Base-by-base conservation (phyloP, 2,329 filamentous ascomycete genomes). In the Tolypocladium tundrense region DNA sequence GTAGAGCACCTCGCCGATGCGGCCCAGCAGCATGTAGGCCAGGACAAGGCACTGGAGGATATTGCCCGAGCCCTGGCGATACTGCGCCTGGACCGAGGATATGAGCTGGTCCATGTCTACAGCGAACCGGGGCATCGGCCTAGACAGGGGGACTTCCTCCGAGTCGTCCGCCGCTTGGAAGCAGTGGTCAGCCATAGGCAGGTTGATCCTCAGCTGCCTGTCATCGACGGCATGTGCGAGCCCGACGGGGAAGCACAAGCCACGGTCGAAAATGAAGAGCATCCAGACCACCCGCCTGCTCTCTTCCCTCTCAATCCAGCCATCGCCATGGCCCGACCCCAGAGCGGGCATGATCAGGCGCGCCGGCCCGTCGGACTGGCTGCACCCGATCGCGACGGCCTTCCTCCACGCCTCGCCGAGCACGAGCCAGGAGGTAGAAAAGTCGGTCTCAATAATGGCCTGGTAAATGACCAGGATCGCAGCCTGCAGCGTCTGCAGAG, bases 381-480 rank as follows among this genome's bases (percentile, higher is more conserved):
- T 64, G 45, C 57, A 64, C 24, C 64, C 65, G 10, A 60, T 59
- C 11, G 60, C 59, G 19, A 64, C 63, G 6, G 63, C 63, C 48
- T 64, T 64, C 19, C 64, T 61, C 65, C 66, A 68, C 3, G 63
- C 64, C 33, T 67, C 61, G 5, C 61, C 62, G 1, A 67, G 60
- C 19, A 65, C 39, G 10, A 65, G 50, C 60, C 63, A 63, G 3
- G 63, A 57, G 4, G 58, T 53, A 1, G 63, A 55, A 50, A 59
- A 65, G 37, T 68, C 64, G 6, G 57, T 60, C 19, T 60, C 27
- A 2, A 64, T 52, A 8, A 63, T 55, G 3, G 62, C 55, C n/a
- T 66, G 62, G 24, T 64, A 64, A 14, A 64, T 57, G 13, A 66
- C 61, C 14, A 66, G 54, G 31, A 62, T 54, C 3, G 66, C 63